Conservation (phyloP, 805 yeast species). For the Tetrapisispora iriomotensis region DNA sequence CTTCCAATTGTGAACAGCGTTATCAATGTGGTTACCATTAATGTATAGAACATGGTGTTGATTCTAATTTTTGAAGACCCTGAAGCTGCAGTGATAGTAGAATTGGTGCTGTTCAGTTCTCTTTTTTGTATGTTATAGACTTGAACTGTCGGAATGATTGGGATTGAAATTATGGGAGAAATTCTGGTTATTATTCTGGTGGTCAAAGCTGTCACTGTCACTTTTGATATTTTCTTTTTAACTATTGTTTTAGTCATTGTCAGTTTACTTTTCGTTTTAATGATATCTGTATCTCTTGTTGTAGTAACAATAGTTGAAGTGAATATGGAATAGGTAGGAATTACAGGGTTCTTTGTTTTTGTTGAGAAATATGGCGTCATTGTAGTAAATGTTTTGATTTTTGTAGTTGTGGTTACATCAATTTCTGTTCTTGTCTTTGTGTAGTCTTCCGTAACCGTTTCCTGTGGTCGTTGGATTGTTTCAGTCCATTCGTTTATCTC, state of each 20-base stretch:
- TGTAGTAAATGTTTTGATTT: slow-evolving; percentile 14
- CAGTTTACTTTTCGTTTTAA: slow-evolving; percentile 6
- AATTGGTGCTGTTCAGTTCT: too few species aligned
- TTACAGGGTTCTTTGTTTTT: slow-evolving; percentile 17
- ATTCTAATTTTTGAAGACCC: not conserved
- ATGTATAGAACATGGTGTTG: not conserved
- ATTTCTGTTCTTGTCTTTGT: slow-evolving; percentile 20
- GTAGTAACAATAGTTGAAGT: slow-evolving; percentile 8
- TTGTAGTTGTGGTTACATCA: slow-evolving; percentile 13
- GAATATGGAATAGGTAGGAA: slow-evolving; percentile 17
- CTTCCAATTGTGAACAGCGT: not conserved
- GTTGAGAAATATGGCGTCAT: slow-evolving; percentile 8
- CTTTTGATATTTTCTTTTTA: not conserved
- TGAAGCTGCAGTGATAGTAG: too few species aligned
- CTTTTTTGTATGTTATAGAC: too few species aligned
- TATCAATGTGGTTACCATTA: not conserved
- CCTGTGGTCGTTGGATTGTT: slow-evolving; percentile 11
- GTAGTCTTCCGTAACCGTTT: slow-evolving; percentile 9
- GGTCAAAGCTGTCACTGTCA: slow-evolving; percentile 3
- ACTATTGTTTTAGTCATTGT: slow-evolving; percentile 5
- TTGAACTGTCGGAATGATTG: not conserved
- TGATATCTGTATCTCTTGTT: slow-evolving; percentile 9
- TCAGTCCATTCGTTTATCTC: slow-evolving; percentile 14
- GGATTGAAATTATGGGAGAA: too few species aligned
- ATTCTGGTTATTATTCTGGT: slow-evolving; percentile 1